Conservation (phyloP, 305 asterid genomes). For the Fraxinus albicans region DNA sequence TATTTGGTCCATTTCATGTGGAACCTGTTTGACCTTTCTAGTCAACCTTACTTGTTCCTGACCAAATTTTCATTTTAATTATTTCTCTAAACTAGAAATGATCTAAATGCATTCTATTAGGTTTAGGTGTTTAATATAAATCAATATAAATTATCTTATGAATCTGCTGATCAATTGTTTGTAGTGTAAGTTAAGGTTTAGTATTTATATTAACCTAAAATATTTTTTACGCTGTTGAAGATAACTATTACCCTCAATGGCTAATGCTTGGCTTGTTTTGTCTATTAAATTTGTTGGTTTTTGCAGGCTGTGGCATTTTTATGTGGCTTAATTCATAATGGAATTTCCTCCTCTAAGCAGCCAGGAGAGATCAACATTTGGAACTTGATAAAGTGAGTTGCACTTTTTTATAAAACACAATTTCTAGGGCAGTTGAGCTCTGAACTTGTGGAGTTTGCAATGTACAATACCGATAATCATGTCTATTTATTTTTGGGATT, state of each 20-base stretch:
- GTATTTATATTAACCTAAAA: background rate
- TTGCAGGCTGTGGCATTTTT: slow-evolving; percentile 82
- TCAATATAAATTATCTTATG: background rate
- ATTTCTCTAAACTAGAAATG: background rate
- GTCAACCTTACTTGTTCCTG: background rate
- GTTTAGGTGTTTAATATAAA: background rate
- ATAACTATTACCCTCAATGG: background rate
- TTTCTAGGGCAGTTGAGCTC: background rate
- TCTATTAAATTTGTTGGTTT: slow-evolving; percentile 19
- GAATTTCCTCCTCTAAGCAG: slow-evolving; percentile 45
- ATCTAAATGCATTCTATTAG: background rate
- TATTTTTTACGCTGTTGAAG: background rate
- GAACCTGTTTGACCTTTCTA: background rate
- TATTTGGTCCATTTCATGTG: background rate
- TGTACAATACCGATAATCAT: background rate
- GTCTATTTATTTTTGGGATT: background rate
- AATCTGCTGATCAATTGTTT: slow-evolving; percentile 6
- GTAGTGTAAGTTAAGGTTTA: background rate
- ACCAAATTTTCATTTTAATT: background rate
- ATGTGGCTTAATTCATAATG: slow-evolving; percentile 76
- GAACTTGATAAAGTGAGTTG: slow-evolving; percentile 58
- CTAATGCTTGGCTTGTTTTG: slow-evolving; percentile 10
- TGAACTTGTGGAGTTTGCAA: background rate
- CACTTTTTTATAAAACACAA: slow-evolving; percentile 10
- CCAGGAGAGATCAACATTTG: slow-evolving; percentile 40